These are phyloP conservation scores for Macrolepiota dolichaula DNA, from an alignment of 768 basidiomycete genomes.

Conservation along the genomic window DNA sequence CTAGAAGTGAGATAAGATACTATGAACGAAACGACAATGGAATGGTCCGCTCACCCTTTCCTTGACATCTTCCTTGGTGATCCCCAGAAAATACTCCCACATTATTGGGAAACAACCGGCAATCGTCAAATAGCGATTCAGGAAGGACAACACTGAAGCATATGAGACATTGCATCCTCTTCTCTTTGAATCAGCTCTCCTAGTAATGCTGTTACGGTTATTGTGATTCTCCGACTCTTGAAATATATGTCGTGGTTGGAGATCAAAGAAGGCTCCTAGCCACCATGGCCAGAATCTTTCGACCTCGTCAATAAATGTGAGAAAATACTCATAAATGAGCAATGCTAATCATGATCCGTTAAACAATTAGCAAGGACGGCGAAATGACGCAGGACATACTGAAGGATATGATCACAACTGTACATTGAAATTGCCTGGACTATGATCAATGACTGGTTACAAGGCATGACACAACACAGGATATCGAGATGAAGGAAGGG, in stretches of 20 bases:
- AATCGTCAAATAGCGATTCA: constrained; percentile 39
- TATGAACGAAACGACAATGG: background rate
- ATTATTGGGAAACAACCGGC: constrained; percentile 34
- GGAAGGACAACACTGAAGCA: constrained; percentile 33
- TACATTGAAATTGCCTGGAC: background rate
- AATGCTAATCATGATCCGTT: constrained; percentile 23
- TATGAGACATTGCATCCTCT: constrained; percentile 18
- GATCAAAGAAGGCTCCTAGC: background rate
- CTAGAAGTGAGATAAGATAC: background rate
- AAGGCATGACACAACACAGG: background rate
- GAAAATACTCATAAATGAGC: constrained; percentile 42
- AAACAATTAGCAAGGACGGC: background rate
- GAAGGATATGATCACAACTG: constrained; percentile 19
- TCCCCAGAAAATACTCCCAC: constrained; percentile 29
- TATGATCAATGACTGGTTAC: background rate
- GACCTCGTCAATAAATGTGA: constrained; percentile 41
- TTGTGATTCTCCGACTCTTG: background rate
- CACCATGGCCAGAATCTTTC: constrained; percentile 36
- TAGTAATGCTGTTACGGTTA: background rate
- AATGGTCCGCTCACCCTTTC: background rate
- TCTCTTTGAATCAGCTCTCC: background rate
- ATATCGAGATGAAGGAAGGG: too few species aligned
- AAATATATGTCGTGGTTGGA: too few species aligned
- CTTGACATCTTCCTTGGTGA: background rate
- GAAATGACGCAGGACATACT: constrained; percentile 17